Evolutionary conservation across 2,329 filamentous ascomycete genomes (phyloP), one percentile per base, ranked within the genome.

Genomic region (Plenodomus lindquistii): DNA sequence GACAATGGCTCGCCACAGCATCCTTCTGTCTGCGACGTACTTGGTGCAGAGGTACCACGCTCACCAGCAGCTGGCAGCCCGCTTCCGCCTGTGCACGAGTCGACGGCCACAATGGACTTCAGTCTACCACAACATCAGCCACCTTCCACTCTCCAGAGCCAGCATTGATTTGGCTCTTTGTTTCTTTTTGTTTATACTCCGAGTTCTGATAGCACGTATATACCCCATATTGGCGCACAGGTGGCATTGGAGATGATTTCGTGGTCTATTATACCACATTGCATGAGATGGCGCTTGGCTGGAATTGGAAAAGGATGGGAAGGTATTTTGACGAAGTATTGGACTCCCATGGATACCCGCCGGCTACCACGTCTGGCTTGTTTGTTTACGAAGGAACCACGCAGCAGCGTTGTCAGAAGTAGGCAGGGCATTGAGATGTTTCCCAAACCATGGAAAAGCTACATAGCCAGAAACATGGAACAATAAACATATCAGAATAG

Each of bases 111-210:
- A 16, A 41, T 51, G 21, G 40, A 51, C 41, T 46, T 52, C 16
- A 34, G 47, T 17, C 45, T 24, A 41, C 31, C 45, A 15, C 45
- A 34, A 37, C 50, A 54, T n/a, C 45, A 52, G 22, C 55, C 43
- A 47, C 54, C 48, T 22, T 67, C 58, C 19, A 63, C 69, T 44
- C 66, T 70, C 50, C 57, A 70, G 48, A 63, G 65, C 50, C 70
- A 67, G 61, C 37, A 29, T 24, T 39, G 17, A 9, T 15, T 27
- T 20, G n/a, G 27, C 19, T 48, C 41, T 40, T 50, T 37, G 40
- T 37, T 54, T 53, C 52, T 63, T 50, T 60, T 44, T 55, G 52
- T 62, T 57, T 51, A 54, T 61, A 54, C 60, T 52, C 51, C 42
- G 46, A 55, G 49, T 42, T 52, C 52, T 57, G 54, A 54, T 45